Percentiles rank a stretch among this genome's conserved stretches.
Conservation (phyloP, 371 early-diverging fungal species). For the Syncephalastrum sp. region DNA sequence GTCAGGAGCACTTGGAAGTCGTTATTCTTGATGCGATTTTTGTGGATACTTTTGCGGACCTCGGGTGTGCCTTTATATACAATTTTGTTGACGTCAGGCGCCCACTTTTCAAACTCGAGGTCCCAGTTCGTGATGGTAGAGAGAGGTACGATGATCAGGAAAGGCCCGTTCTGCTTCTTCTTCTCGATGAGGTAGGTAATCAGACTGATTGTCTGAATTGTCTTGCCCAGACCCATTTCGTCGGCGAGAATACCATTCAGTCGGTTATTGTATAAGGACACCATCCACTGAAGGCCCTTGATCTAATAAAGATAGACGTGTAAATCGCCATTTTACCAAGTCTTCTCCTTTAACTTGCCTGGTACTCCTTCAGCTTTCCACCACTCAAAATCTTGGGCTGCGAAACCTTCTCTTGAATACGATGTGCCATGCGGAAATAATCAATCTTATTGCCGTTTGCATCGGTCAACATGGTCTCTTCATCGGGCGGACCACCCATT, state of each 20-base stretch:
- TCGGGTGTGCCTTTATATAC: constrained; percentile 88
- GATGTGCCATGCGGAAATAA: constrained; percentile 89
- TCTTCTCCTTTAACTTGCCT: constrained; percentile 37
- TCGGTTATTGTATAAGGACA: constrained; percentile 94
- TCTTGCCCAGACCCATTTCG: constrained; percentile 98
- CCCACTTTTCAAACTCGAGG: constrained; percentile 98
- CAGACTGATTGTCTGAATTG: constrained; percentile 98
- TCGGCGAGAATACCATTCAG: constrained; percentile 98
- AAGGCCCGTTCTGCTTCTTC: constrained; percentile 92
- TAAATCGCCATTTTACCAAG: neutral
- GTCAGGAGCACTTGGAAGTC: constrained; percentile 95
- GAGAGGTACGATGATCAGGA: constrained; percentile 89
- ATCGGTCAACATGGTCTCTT: constrained; percentile 25
- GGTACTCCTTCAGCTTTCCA: constrained; percentile 96
- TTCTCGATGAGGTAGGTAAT: constrained; percentile 92
- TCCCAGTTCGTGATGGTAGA: constrained; percentile 97
- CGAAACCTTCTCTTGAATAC: constrained; percentile 73
- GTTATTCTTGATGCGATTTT: constrained; percentile 66
- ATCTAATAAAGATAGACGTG: constrained; percentile 29
- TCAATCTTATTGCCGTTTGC: constrained; percentile 58
- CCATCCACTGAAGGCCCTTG: constrained; percentile 98
- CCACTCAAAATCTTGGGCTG: constrained; percentile 88
- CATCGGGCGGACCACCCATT: constrained; percentile 45
- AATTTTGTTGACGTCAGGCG: constrained; percentile 85
- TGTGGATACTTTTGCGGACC: constrained; percentile 69